Percentiles rank a stretch among this genome's conserved stretches.
Evolutionary conservation across 2,329 filamentous ascomycete genomes (phyloP).

Genomic region (Simplicillium sp.): DNA sequence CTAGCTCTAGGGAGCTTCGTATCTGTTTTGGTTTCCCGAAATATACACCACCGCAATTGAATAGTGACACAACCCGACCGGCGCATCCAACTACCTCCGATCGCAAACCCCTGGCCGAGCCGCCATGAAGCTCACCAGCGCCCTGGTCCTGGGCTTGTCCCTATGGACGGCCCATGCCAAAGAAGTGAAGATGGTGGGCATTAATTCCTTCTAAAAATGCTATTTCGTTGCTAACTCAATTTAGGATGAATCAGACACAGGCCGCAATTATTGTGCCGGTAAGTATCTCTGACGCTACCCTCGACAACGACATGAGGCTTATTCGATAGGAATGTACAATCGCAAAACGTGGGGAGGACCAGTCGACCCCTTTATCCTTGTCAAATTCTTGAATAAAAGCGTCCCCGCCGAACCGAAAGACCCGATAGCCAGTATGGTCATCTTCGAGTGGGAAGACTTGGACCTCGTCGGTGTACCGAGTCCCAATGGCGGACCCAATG

Average conservation of each 20-base stretch:
- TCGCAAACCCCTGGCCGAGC: background rate
- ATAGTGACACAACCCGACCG: background rate
- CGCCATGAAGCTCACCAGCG: slow-evolving; percentile 16
- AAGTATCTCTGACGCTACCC: slow-evolving; percentile 11
- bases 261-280: slow-evolving; percentile 72
- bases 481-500: slow-evolving; percentile 41
- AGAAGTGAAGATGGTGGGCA: slow-evolving; percentile 50
- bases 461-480: slow-evolving; percentile 63
- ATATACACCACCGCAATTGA: too few relatives aligned
- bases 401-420: slow-evolving; percentile 47
- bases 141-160: slow-evolving; percentile 43
- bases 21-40: too few relatives aligned
- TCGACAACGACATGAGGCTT: too few relatives aligned
- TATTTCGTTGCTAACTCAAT: background rate
- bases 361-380: slow-evolving; percentile 79
- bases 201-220: background rate
- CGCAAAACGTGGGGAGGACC: slow-evolving; percentile 79
- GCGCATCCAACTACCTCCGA: background rate
- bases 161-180: slow-evolving; percentile 43
- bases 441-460: slow-evolving; percentile 92
- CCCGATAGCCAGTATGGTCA: slow-evolving; percentile 70
- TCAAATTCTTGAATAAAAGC: slow-evolving; percentile 61
- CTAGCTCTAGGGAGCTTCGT: background rate
- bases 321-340: slow-evolving; percentile 76
- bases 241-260: slow-evolving; percentile 66